Conservation (phyloP, 2,329 filamentous ascomycete species). For the Hymenotorrendiella dingleyae region DNA sequence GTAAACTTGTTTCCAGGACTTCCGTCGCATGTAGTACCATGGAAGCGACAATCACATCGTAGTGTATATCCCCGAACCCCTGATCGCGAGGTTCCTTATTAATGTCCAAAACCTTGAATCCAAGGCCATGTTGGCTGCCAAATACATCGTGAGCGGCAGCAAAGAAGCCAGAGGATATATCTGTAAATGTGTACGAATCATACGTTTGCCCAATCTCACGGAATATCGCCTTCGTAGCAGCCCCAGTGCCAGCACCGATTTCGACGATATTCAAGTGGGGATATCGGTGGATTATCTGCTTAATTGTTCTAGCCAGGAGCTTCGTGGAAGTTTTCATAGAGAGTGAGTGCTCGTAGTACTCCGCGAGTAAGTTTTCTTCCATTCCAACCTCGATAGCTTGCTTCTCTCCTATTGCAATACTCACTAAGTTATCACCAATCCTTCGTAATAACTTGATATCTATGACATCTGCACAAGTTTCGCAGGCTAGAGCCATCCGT, state of each 20-base stretch:
- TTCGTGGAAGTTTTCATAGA: not conserved
- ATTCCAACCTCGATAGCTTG: slow-evolving; percentile 5
- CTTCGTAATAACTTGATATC: not conserved
- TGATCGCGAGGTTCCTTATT: slow-evolving; percentile 27
- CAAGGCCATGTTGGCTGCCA: slow-evolving; percentile 22
- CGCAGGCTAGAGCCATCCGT: too few species aligned
- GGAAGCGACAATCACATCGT: slow-evolving; percentile 37
- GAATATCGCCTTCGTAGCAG: not conserved
- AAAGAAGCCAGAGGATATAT: slow-evolving; percentile 34
- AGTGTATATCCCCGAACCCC: slow-evolving; percentile 28
- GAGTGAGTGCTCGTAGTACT: slow-evolving; percentile 7
- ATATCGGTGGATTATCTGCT: slow-evolving; percentile 29
- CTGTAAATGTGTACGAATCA: not conserved
- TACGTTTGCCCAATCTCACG: not conserved
- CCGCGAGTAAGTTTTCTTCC: slow-evolving; percentile 2
- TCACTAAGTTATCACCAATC: slow-evolving; percentile 6
- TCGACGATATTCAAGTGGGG: slow-evolving; percentile 34
- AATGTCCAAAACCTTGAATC: slow-evolving; percentile 33
- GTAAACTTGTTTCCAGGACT: slow-evolving; percentile 22
- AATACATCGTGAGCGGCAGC: slow-evolving; percentile 28
- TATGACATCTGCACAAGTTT: not conserved
- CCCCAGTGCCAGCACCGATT: slow-evolving; percentile 22
- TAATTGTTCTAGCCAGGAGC: slow-evolving; percentile 1
- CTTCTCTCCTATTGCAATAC: slow-evolving; percentile 4
- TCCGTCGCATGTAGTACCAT: slow-evolving; percentile 36